A percentile compares a stretch with the other conserved stretches of the same genome.
Evolutionary conservation across 495 filamentous ascomycete species (phyloP).

Genomic region (Daldinia concentrica): DNA sequence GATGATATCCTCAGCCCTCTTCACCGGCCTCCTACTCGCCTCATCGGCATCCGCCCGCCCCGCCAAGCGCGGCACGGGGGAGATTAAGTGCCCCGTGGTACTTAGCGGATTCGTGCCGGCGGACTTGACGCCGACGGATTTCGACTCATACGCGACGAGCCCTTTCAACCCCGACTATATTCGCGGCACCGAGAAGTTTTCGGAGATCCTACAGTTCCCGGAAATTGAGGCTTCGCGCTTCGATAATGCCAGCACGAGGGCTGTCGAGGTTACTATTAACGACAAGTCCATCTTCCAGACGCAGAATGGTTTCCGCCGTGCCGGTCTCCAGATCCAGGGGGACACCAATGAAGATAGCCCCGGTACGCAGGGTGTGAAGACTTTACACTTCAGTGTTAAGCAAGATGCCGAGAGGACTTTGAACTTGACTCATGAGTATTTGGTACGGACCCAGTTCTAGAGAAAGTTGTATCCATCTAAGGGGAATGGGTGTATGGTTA

Average conservation of each 20-base stretch:
- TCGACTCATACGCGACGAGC: slow-evolving; percentile 53
- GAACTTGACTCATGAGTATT: slow-evolving; percentile 66
- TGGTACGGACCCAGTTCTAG: slow-evolving; percentile 40
- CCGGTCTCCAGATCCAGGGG: slow-evolving; percentile 60
- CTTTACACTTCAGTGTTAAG: slow-evolving; percentile 64
- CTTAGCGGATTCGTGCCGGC: slow-evolving; percentile 56
- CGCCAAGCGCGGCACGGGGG: slow-evolving; percentile 39
- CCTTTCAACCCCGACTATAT: slow-evolving; percentile 59
- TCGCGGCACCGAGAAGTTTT: slow-evolving; percentile 58
- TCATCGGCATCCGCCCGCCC: slow-evolving; percentile 28
- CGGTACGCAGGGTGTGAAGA: slow-evolving; percentile 56
- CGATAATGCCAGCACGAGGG: slow-evolving; percentile 50
- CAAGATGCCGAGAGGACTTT: slow-evolving; percentile 56
- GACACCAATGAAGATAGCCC: slow-evolving; percentile 60
- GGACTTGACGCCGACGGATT: slow-evolving; percentile 47
- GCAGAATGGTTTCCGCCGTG: slow-evolving; percentile 65
- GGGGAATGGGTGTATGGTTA: neutral
- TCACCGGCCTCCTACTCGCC: slow-evolving; percentile 37
- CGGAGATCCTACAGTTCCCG: slow-evolving; percentile 57
- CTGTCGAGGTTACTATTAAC: slow-evolving; percentile 60
- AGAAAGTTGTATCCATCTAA: neutral
- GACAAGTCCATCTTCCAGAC: slow-evolving; percentile 64
- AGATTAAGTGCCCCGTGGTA: slow-evolving; percentile 55
- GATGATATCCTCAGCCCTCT: slow-evolving; percentile 41
- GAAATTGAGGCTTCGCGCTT: slow-evolving; percentile 51